Conservation (phyloP, 2,329 filamentous ascomycete genomes). For the Ceratocystis ficicola region DNA sequence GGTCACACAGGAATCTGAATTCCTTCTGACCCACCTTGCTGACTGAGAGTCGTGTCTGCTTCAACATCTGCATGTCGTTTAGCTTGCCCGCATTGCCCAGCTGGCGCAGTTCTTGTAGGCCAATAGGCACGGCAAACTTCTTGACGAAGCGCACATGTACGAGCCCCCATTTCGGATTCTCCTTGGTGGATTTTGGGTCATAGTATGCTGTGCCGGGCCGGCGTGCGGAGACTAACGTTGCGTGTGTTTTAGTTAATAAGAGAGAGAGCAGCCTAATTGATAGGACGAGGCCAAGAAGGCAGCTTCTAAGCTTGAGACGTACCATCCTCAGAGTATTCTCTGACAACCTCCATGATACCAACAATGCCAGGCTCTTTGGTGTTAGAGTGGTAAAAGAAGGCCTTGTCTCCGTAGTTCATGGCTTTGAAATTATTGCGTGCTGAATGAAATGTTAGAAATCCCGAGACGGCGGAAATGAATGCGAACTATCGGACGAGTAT, state of each 20-base stretch:
- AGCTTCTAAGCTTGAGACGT: constrained; percentile 27
- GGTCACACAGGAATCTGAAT: constrained; percentile 49
- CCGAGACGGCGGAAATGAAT: not conserved
- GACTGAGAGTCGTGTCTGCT: constrained; percentile 71
- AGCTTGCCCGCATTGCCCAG: constrained; percentile 47
- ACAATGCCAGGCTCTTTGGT: constrained; percentile 81
- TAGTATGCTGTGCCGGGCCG: constrained; percentile 54
- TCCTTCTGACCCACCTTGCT: constrained; percentile 51
- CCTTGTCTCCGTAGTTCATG: constrained; percentile 84
- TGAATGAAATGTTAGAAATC: constrained; percentile 14
- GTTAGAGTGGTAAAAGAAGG: constrained; percentile 96
- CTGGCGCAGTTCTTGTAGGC: constrained; percentile 57
- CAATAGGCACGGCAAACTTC: constrained; percentile 63
- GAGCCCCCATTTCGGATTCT: constrained; percentile 58
- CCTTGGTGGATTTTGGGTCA: constrained; percentile 56
- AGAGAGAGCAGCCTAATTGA: not conserved
- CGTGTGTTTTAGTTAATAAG: constrained; percentile 7
- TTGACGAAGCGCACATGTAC: constrained; percentile 79
- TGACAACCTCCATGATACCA: constrained; percentile 78
- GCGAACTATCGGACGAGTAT: no score
- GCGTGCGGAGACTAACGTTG: constrained; percentile 28
- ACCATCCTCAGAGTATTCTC: constrained; percentile 71
- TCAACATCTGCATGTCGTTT: constrained; percentile 70
- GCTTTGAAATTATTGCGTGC: constrained; percentile 81
- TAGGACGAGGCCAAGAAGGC: not conserved